Base-by-base conservation (phyloP, 768 basidiomycete genomes). In the Suillus subalutaceus region DNA sequence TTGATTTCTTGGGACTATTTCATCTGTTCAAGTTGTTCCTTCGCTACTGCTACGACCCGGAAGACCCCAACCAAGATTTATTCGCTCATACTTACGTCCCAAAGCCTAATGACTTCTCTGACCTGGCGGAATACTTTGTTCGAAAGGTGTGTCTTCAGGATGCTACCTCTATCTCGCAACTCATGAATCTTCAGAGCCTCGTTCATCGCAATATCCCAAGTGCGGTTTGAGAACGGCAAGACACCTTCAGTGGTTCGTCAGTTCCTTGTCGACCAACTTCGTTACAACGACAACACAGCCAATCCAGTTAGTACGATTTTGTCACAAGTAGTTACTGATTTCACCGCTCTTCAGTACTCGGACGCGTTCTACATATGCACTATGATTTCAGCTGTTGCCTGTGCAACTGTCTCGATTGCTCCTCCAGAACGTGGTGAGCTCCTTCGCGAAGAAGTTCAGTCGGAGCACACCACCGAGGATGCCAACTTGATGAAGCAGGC, bases 11-110 rank as follows among this genome's bases (percentile, higher is more conserved):
- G 66, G 97, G 97, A 12, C 83, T 97, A 32, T 98, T 98, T 79
- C 94, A 97, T 75, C 85, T 99, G 40, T 93, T 97, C 83, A 99
- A 98, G 77, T 84, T 99, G 32, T 97, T 96, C 78, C 82, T 96
- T 55, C 88, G 91, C 30, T 90, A 96, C 72, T 97, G 91, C 69
- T 97, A 96, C 73, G 93, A 96, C 26, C 92, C 93, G 0, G 89
- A 93, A 74, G 92, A 94, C 68, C 78, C 83, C 20, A 89, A 86
- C 66, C 91, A 93, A 73, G 93, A 96, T 73, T 82, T 96, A 7
- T 96, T 97, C 76, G 83, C 82, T 8, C 92, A 95, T 74, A 91
- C 88, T 48, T 96, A 93, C 75, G 92, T 96, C n/a, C 96, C 96
- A 2, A 90, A 93, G 70, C 94, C 96, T 18, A 99, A 98, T 73